These are phyloP conservation scores for Microdochium bolleyi DNA, from an alignment of 2,329 filamentous ascomycete species.

Conservation along the genomic window DNA sequence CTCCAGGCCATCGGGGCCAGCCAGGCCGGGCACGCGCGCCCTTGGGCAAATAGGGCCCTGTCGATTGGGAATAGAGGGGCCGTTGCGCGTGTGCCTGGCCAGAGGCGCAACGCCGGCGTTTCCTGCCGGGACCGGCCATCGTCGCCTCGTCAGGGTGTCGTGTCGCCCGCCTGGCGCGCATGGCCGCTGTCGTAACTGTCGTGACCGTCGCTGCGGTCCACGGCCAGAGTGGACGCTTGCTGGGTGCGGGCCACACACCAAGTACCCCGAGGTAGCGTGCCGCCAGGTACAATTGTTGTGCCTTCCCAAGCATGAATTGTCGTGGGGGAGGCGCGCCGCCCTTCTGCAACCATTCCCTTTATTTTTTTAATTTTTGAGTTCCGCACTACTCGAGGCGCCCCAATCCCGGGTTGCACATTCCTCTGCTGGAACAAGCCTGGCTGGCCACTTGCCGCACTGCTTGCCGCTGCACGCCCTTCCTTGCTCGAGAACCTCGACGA, in stretches of 20 bases:
- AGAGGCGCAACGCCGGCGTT: background rate
- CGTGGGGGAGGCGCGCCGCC: background rate
- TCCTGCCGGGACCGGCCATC: background rate
- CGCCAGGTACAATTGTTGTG: too few species aligned
- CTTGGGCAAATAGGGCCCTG: background rate
- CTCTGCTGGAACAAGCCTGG: background rate
- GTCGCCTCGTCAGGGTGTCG: background rate
- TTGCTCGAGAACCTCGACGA: too few species aligned
- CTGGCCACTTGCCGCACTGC: background rate
- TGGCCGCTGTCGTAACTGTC: too few species aligned
- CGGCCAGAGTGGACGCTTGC: too few species aligned
- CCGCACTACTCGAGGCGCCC: background rate
- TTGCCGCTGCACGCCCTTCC: too few species aligned
- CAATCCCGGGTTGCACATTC: background rate
- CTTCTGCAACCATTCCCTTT: background rate
- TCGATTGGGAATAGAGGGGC: background rate
- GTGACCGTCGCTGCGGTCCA: too few species aligned
- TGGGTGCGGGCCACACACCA: too few species aligned
- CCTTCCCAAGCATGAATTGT: background rate
- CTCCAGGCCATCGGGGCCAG: background rate
- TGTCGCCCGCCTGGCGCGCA: background rate
- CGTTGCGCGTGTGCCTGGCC: background rate
- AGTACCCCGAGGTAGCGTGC: too few species aligned
- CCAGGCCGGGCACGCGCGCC: background rate
- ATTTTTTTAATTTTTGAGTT: slow-evolving; percentile 1